Evolutionary conservation across 208 protist species (phyloP).

Genomic region (Acanthamoeba sp.): DNA sequence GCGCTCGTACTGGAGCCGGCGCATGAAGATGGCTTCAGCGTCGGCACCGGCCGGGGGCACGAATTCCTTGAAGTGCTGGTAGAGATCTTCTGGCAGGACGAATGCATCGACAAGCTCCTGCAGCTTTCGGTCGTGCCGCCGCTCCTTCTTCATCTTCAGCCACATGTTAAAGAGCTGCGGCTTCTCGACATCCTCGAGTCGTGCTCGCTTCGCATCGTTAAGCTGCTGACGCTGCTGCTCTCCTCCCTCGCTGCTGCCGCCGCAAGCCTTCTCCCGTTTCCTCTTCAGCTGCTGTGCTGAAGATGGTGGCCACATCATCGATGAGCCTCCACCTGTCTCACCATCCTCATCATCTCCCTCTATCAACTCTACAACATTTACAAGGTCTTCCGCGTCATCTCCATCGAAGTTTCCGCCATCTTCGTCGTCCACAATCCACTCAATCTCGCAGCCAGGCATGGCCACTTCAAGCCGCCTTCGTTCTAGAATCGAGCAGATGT

Average conservation of each 20-base stretch:
- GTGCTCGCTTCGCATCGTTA: conserved; percentile 10
- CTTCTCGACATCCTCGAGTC: conserved; percentile 19
- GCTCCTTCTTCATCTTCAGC: conserved; percentile 44
- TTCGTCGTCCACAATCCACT: conserved; percentile 24
- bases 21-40: conserved; percentile 11
- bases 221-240: neutral
- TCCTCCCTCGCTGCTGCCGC: neutral
- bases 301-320: neutral
- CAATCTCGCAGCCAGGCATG: conserved; percentile 1
- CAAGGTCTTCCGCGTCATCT: neutral
- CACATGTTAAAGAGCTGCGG: conserved; percentile 43
- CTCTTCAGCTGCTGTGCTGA: neutral
- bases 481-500: conserved; percentile 17
- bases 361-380: conserved; percentile 19
- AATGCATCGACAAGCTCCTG: conserved; percentile 10
- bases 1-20: conserved; percentile 43
- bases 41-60: conserved; percentile 5
- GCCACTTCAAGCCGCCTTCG: neutral
- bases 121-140: conserved; percentile 3
- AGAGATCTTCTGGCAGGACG: conserved; percentile 43
- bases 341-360: neutral
- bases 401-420: neutral
- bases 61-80: conserved; percentile 53
- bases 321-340: neutral
- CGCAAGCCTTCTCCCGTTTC: neutral